Evolutionary conservation across 2,329 filamentous ascomycete genomes (phyloP), one percentile per base, ranked within the genome.

Genomic region (Hypoxylon sp.): DNA sequence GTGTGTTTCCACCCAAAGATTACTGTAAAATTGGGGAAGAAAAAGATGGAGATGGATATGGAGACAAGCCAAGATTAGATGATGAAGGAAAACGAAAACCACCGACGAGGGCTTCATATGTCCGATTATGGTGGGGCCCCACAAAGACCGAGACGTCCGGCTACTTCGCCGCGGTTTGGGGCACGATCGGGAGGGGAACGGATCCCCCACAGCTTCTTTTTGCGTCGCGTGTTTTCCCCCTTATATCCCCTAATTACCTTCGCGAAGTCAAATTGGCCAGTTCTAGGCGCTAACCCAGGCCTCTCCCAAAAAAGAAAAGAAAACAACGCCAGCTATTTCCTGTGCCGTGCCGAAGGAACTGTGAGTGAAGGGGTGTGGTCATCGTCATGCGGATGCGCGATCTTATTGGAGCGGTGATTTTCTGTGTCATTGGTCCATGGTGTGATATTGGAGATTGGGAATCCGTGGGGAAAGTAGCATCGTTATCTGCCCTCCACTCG

Each of bases 81-180:
- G 32, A 30, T 8, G 28, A 55, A 39, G 19, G 30, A 39, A 56
- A 41, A 55, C 15, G 20, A 28, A 56, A 64, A 59, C 47, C 54
- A 56, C 60, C 60, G 58, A 59, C 15, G 46, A 47, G 51, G 54
- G 43, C 48, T 44, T 26, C 63, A 47, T 39, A 55, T 51, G 52
- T 55, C 56, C 59, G 63, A 63, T 49, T 6, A 49, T 41, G 56
- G 65, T 68, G 54, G 62, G 59, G 59, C 49, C 62, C 65, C 65
- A 65, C 54, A 63, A 53, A 48, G 28, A 17, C 56, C 56, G 56
- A 39, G 22, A 52, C 34, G 37, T 49, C 56, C 63, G 65, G 56
- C 19, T 55, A 44, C 50, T 24, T 46, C 59, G 62, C 56, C 32
- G 49, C 20, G 32, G 37, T 52, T 67, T 60, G 64, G 64, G 37